Evolutionary conservation across 495 filamentous ascomycete species (phyloP).

Genomic region (Antarctomyces pellizariae): DNA sequence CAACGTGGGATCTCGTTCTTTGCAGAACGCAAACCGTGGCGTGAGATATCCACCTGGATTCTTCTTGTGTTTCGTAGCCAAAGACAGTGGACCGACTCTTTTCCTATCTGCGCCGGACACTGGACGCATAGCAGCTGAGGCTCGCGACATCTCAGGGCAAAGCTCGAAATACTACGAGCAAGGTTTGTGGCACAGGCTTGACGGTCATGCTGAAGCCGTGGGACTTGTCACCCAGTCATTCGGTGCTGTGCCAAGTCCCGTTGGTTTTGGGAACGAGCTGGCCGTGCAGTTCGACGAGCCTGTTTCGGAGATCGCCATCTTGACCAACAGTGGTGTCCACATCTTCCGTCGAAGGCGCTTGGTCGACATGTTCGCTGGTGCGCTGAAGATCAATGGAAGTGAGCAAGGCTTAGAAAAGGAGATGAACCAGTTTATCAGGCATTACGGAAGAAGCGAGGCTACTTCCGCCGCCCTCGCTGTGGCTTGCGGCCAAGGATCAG

Average conservation of each 20-base stretch:
- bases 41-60: conserved; percentile 67
- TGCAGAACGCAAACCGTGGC: conserved; percentile 31
- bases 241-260: conserved; percentile 37
- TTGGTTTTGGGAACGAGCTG: conserved; percentile 84
- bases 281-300: conserved; percentile 78
- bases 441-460: conserved; percentile 69
- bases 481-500: conserved; percentile 78
- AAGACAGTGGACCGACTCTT: conserved; percentile 25
- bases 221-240: conserved; percentile 50
- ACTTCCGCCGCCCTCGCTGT: conserved; percentile 82
- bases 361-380: conserved; percentile 77
- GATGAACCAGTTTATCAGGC: conserved; percentile 52
- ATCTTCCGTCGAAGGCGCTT: conserved; percentile 60
- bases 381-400: conserved; percentile 44
- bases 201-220: conserved; percentile 47
- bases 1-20: conserved; percentile 21
- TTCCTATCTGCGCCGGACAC: conserved; percentile 78
- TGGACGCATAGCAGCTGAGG: conserved; percentile 47
- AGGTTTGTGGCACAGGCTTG: conserved; percentile 48
- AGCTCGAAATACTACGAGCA: conserved; percentile 37
- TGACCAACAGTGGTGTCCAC: conserved; percentile 77
- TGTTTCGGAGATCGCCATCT: conserved; percentile 60
- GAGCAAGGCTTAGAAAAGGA: conserved; percentile 64
- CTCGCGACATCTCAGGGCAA: conserved; percentile 23
- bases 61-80: conserved; percentile 59